Percentiles rank a stretch among this genome's conserved stretches.
These are phyloP conservation scores for Alternaria consortialis DNA, from an alignment of 2,329 filamentous ascomycete species.

Conservation along the genomic window DNA sequence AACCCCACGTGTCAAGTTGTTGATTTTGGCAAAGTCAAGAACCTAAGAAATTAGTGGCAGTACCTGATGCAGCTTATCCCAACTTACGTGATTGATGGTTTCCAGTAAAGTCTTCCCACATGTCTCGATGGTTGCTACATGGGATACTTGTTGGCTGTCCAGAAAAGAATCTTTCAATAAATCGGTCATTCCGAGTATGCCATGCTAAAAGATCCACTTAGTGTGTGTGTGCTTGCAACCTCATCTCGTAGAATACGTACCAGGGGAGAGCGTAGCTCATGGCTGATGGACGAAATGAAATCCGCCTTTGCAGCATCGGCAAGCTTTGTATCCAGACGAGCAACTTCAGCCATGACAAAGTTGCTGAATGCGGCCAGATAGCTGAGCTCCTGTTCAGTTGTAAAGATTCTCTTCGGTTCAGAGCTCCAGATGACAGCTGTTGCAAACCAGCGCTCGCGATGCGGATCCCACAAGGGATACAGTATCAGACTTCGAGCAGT, in stretches of 20 bases:
- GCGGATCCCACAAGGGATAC: constrained; percentile 53
- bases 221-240: neutral
- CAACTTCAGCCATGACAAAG: constrained; percentile 52
- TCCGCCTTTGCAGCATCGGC: constrained; percentile 63
- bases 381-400: constrained; percentile 48
- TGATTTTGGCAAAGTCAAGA: constrained; percentile 54
- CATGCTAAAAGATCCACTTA: constrained; percentile 53
- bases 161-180: constrained; percentile 45
- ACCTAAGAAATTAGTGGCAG: constrained; percentile 35
- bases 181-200: constrained; percentile 60
- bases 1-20: constrained; percentile 44
- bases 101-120: constrained; percentile 53
- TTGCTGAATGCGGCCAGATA: constrained; percentile 52
- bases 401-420: constrained; percentile 50
- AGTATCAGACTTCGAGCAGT: constrained; percentile 50
- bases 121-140: constrained; percentile 49
- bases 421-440: constrained; percentile 51
- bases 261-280: constrained; percentile 68
- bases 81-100: constrained; percentile 53
- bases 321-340: constrained; percentile 49
- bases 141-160: constrained; percentile 53
- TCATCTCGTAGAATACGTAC: constrained; percentile 1
- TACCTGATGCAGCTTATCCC: neutral
- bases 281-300: constrained; percentile 67
- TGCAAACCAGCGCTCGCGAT: constrained; percentile 51